Evolutionary conservation across 2,329 filamentous ascomycete genomes (phyloP).

Genomic region (Daldinia sp.): DNA sequence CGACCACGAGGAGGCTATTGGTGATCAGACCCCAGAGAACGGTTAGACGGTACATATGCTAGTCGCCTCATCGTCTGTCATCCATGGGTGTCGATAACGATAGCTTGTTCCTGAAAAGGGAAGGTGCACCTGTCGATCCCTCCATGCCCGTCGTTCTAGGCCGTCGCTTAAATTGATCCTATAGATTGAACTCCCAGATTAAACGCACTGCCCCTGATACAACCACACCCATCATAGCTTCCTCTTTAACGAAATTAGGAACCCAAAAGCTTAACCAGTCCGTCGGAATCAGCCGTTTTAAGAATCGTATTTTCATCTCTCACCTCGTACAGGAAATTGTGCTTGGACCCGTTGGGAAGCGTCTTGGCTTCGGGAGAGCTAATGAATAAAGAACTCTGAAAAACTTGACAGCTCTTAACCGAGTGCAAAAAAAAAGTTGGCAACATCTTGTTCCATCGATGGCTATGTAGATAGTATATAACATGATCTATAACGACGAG

Average conservation of each 20-base stretch:
- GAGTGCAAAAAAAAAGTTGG: neutral
- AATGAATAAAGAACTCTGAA: neutral
- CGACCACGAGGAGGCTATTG: slow-evolving; percentile 20
- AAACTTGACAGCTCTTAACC: neutral
- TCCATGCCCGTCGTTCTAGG: slow-evolving; percentile 14
- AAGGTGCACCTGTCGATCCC: slow-evolving; percentile 30
- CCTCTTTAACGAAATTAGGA: slow-evolving; percentile 34
- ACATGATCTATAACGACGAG: slow-evolving; percentile 11
- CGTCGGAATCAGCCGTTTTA: slow-evolving; percentile 10
- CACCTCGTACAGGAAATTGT: slow-evolving; percentile 24
- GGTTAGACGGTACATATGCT: neutral
- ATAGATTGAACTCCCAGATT: slow-evolving; percentile 20
- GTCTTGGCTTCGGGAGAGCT: neutral
- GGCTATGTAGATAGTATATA: slow-evolving; percentile 3
- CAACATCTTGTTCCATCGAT: neutral
- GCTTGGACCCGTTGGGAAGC: slow-evolving; percentile 3
- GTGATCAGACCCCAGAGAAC: slow-evolving; percentile 19
- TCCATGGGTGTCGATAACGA: slow-evolving; percentile 6
- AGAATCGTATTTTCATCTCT: slow-evolving; percentile 9
- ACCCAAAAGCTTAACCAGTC: slow-evolving; percentile 20
- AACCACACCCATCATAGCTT: slow-evolving; percentile 14
- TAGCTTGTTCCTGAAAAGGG: slow-evolving; percentile 22
- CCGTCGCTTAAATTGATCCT: slow-evolving; percentile 29
- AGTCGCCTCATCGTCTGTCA: slow-evolving; percentile 3
- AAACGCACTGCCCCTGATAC: slow-evolving; percentile 21